Evolutionary conservation across 1,284 basidiomycete genomes (phyloP).

Genomic region (Sanghuangporus weigelae): DNA sequence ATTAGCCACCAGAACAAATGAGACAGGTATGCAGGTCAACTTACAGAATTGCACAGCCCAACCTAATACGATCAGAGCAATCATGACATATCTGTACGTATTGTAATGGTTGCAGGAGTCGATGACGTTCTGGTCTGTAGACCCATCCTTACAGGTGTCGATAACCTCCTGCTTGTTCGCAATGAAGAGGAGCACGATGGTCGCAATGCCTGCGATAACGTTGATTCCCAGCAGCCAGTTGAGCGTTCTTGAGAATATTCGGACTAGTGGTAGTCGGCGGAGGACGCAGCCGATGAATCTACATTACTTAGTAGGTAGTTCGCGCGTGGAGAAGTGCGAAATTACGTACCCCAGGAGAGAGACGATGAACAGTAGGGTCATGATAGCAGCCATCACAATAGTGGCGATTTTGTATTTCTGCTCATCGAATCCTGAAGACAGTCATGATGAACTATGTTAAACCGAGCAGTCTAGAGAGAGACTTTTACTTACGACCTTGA

Average conservation of each 20-base stretch:
- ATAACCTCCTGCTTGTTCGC: constrained; percentile 3
- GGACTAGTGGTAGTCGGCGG: constrained; percentile 22
- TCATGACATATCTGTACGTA: neutral
- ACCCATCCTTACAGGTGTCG: constrained; percentile 6
- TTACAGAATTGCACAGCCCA: constrained; percentile 15
- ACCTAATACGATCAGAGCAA: constrained; percentile 1
- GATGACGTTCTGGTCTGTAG: constrained; percentile 11
- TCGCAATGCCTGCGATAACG: constrained; percentile 1
- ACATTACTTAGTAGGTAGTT: neutral
- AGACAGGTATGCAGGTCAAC: neutral
- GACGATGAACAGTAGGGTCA: constrained; percentile 19
- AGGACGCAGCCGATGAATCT: constrained; percentile 23
- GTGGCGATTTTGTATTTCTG: constrained; percentile 10
- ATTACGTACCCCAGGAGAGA: constrained; percentile 20
- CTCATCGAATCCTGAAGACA: neutral
- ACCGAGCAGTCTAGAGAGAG: neutral
- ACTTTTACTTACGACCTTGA: constrained; percentile 9
- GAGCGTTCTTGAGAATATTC: constrained; percentile 20
- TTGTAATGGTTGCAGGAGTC: constrained; percentile 10
- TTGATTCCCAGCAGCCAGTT: constrained; percentile 12
- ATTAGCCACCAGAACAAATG: no score
- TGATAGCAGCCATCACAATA: constrained; percentile 19
- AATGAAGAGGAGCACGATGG: constrained; percentile 7
- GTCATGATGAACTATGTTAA: neutral
- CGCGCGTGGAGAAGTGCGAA: neutral